Evolutionary conservation across 2,329 filamentous ascomycete species (phyloP), one percentile per base, ranked within the genome.

Genomic region (Penicillium sp.): DNA sequence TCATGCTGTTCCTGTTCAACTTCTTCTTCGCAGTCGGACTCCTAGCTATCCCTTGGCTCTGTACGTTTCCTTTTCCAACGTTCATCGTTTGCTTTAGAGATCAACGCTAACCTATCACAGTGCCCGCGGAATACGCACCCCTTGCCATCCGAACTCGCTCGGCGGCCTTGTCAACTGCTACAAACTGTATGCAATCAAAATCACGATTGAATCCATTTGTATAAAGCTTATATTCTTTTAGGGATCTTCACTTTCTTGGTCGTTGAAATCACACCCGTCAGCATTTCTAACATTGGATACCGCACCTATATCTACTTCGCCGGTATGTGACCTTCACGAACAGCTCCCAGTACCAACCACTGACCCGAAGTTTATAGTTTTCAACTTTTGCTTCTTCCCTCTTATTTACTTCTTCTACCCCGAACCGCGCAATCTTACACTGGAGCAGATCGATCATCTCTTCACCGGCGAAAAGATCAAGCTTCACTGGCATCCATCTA

Each of bases 1-100:
- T 77, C 3, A 78, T 79, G 74, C 78, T 83, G 64, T 82, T 82
- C 64, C 57, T 82, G 6, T 82, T 80, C 66, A 81, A 81, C 58
- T 72, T 81, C 36, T 80, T 79, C 68, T 82, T 82, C 54, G 79
- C 73, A 13, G 75, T 80, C 24, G 77, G 77, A 6, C 58, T 72
- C 33, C 63, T 78, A 32, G 78, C 76, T 3, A 73, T 78, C 12
- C 75, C 75, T 10, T 79, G 76, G 68, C 58, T 68, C 13, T 55
- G 64, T 67, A 63, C 30, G 62, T 61, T 23, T 21, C 21, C 17
- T 29, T n/a, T 12, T 5, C 12, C 9, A n/a, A 15, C 4, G 7
- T 5, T n/a, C 23, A 3, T 27, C 23, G 9, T 12, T 20, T 20
- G 15, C n/a, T 20, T 13, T 3, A 7, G 12, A n/a, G 18, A 33